Conservation (phyloP, 257 asterid genomes). For the Cordia subcordata region DNA sequence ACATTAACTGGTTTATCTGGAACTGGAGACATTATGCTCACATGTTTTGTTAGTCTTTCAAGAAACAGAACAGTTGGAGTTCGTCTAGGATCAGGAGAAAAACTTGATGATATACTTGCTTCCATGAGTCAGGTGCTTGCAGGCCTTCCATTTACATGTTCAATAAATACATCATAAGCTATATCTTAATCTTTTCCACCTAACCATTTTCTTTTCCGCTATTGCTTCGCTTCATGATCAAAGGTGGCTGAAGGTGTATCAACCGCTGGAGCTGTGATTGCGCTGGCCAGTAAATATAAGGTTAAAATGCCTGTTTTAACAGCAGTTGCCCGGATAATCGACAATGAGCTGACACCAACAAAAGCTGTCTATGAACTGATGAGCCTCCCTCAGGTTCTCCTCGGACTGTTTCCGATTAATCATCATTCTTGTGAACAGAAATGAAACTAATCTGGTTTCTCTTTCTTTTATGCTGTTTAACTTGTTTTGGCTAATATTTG, state of each 20-base stretch:
- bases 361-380: conserved; percentile 84
- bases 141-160: not conserved
- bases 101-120: conserved; percentile 72
- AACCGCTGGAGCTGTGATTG: conserved; percentile 92
- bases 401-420: not conserved
- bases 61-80: conserved; percentile 93
- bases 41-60: conserved; percentile 89
- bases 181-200: conserved; percentile 2
- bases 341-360: conserved; percentile 78
- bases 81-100: conserved; percentile 96
- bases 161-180: not conserved
- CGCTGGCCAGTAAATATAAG: conserved; percentile 81
- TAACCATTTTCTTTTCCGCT: conserved; percentile 4
- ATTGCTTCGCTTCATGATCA: conserved; percentile 1
- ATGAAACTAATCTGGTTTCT: too few species aligned
- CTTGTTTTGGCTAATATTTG: too few species aligned
- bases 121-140: conserved; percentile 73
- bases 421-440: too few species aligned
- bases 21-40: conserved; percentile 92
- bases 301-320: conserved; percentile 90
- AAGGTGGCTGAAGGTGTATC: conserved; percentile 94
- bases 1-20: conserved; percentile 88
- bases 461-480: too few species aligned
- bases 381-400: conserved; percentile 87
- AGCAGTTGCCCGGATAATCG: conserved; percentile 85